Evolutionary conservation across 177 flowering plant genomes (phyloP).

Genomic region (Vitis hybrid): DNA sequence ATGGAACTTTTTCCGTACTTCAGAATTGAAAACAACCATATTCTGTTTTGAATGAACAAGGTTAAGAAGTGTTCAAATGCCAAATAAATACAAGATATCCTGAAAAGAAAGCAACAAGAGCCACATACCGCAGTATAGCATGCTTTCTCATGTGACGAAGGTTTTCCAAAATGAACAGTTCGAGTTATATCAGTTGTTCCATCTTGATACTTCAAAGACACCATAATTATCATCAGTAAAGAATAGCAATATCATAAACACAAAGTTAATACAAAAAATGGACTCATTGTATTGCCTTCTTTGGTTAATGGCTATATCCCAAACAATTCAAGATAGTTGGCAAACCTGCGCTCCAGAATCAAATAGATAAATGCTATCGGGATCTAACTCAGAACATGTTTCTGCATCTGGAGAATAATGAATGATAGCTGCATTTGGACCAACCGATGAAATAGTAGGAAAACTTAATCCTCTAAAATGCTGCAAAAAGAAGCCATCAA

Average conservation of each 20-base stretch:
- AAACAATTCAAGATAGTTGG: slow-evolving; percentile 6
- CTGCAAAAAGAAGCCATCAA: slow-evolving; percentile 40
- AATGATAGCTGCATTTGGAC: slow-evolving; percentile 93
- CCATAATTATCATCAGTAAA: slow-evolving; percentile 12
- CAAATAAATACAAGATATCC: too few relatives aligned
- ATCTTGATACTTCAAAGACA: slow-evolving; percentile 72
- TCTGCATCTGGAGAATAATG: slow-evolving; percentile 77
- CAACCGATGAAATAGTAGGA: slow-evolving; percentile 97
- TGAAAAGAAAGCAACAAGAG: too few relatives aligned
- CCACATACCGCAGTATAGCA: slow-evolving; percentile 89
- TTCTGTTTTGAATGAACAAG: too few relatives aligned
- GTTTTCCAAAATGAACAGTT: slow-evolving; percentile 96
- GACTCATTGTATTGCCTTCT: slow-evolving; percentile 3
- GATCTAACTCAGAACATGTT: slow-evolving; percentile 87
- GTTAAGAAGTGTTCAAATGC: too few relatives aligned
- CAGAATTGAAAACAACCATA: too few relatives aligned
- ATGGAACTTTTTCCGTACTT: too few relatives aligned
- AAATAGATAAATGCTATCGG: slow-evolving; percentile 74
- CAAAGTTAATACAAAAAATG: slow-evolving; percentile 1
- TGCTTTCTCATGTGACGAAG: slow-evolving; percentile 90
- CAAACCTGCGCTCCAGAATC: slow-evolving; percentile 99
- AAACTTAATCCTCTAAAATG: slow-evolving; percentile 93
- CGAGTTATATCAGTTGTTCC: slow-evolving; percentile 99
- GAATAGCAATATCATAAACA: slow-evolving; percentile 6
- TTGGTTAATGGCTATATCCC: not conserved